Evolutionary conservation across 495 filamentous ascomycete genomes (phyloP), one percentile per base, ranked within the genome.

Genomic region (Pyrenula aspistea): DNA sequence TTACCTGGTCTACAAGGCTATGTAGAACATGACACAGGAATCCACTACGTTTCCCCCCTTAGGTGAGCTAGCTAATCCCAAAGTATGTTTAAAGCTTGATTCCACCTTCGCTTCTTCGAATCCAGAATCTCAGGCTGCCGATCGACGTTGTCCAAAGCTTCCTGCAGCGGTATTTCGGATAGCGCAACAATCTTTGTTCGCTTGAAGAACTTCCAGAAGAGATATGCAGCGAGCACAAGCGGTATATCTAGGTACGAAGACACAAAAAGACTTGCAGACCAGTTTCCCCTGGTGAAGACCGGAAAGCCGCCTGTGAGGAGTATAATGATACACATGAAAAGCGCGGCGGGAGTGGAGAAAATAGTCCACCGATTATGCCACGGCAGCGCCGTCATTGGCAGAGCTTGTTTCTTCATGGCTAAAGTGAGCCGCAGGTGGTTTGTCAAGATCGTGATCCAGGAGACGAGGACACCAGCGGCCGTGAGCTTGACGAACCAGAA

Each of bases 401-500:
- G 68, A 2, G 69, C 69, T 58, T 85, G 83, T 12, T 60, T 72
- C 19, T 67, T 61, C 47, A 72, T 64, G 0, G 80, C 83, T 59
- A 77, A 74, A 42, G 73, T 64, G 62, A 85, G 77, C 2, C 79
- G 78, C 22, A 85, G 69, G 57, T 81, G 83, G 25, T 79, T 76
- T 55, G 83, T 67, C 15, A 72, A 71, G 58, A 79, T 76, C 57
- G 73, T 73, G 53, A 67, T 68, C 81, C 81, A 84, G 0, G 73
- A 79, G 15, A 85, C 67, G 49, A 84, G 62, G 1, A 78, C 75
- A 1, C 77, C 78, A 21, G 75, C 73, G 0, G 81, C 73, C 0
- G 77, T 80, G 59, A 85, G 56, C 36, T 77, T 70, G 2, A 83
- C 73, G 22, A 86, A 66, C 82, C 81, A 86, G 59, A 67, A 77